Conservation (phyloP, 1,139 yeast genomes). For the Taphrina populina region DNA sequence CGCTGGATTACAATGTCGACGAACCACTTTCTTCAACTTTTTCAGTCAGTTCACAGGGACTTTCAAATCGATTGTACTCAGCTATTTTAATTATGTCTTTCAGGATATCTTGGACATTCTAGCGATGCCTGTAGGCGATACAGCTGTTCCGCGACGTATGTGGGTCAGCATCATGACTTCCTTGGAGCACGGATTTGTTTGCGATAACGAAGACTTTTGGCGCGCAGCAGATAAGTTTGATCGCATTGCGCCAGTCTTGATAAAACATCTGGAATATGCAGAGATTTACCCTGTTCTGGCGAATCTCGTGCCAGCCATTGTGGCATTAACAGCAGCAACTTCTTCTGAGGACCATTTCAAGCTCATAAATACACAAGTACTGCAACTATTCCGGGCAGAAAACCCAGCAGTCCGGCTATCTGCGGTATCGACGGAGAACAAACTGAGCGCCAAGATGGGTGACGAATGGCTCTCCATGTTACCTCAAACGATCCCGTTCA, state of each 20-base stretch:
- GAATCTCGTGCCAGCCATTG: constrained; percentile 51
- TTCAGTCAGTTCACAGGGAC: constrained; percentile 75
- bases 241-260: constrained; percentile 59
- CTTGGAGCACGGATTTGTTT: constrained; percentile 31
- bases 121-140: constrained; percentile 49
- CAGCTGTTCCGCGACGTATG: constrained; percentile 34
- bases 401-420: constrained; percentile 38
- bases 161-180: constrained; percentile 41
- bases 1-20: constrained; percentile 56
- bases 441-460: constrained; percentile 85
- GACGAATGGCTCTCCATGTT: constrained; percentile 89
- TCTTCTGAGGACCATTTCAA: constrained; percentile 83
- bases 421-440: constrained; percentile 73
- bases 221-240: constrained; percentile 88
- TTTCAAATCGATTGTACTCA: constrained; percentile 74
- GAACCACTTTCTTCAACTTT: constrained; percentile 78
- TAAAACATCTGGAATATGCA: constrained; percentile 56
- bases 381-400: constrained; percentile 55
- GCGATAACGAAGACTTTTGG: constrained; percentile 36
- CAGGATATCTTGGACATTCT: constrained; percentile 67
- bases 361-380: constrained; percentile 56
- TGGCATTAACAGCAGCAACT: constrained; percentile 66
- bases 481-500: constrained; percentile 92
- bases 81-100: constrained; percentile 78
- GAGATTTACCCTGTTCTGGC: constrained; percentile 20